Percentiles rank a stretch among this genome's conserved stretches.
phyloP scores from a whole-genome alignment of 1,284 basidiomycete genomes.

The Bondarzewia mesenterica region DNA sequence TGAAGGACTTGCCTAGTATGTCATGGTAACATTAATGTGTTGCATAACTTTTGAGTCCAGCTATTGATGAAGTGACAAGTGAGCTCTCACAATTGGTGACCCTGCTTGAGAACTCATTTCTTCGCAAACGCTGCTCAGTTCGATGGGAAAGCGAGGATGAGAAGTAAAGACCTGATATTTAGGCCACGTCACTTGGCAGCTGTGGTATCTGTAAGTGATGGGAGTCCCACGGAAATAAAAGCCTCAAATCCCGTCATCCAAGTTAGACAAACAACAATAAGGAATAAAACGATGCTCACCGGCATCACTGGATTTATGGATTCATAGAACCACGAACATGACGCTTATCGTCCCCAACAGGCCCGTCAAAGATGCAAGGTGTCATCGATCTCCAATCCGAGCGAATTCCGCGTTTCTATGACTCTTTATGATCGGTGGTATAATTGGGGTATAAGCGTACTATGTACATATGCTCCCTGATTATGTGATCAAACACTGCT shows the following conservation, averaged over 20 bases:
- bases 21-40: neutral
- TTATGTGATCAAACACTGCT: too few species aligned
- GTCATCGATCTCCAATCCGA: too few species aligned
- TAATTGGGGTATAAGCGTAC: too few species aligned
- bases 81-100: neutral
- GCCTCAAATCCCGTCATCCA: neutral
- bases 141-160: neutral
- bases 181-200: neutral
- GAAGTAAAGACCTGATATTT: neutral
- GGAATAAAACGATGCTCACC: neutral
- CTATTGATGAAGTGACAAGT: neutral
- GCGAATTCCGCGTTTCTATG: too few species aligned
- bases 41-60: neutral
- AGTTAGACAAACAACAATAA: neutral
- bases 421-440: too few species aligned
- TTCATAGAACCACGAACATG: neutral
- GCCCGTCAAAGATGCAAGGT: too few species aligned
- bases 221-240: neutral
- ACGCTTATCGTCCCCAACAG: too few species aligned
- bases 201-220: neutral
- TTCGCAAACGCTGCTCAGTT: neutral
- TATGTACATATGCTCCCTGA: too few species aligned
- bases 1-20: neutral
- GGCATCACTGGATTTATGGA: too few species aligned
- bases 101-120: neutral